Evolutionary conservation across 306 rosid genomes (phyloP), one percentile per base, ranked within the genome.

Genomic region (Sindora glabra): DNA sequence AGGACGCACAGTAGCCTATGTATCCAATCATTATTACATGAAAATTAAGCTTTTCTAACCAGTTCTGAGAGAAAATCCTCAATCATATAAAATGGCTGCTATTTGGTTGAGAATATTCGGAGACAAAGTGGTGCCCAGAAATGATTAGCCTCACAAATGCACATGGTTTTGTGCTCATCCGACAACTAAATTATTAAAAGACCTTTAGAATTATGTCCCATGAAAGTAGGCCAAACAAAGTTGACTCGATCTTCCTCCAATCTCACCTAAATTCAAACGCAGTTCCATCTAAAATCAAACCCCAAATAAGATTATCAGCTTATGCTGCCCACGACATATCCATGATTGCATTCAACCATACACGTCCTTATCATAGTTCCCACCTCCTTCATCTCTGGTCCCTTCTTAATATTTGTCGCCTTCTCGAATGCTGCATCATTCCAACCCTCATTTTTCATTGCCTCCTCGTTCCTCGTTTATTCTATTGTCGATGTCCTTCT

Each of bases 311-410:
- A 73, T 71, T 71, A 69, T 67, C 27, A 30, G n/a, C 50, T 69
- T 17, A 60, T 74, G 82, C 70, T 48, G 37, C 69, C 70, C 91
- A 79, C 83, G 86, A 78, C 74, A 77, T 56, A 69, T 74, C 71
- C 39, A 74, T 75, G 69, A 79, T 84, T 73, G 67, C 74, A 75
- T 39, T 74, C 78, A 79, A 65, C 87, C 87, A 82, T 68, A 80
- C 74, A 84, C 74, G 89, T 82, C 80, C 78, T 77, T 73, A 12
- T 82, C 89, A 71, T 24, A 37, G 11, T 62, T 71, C 71, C 75
- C 58, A 64, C 68, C 52, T 64, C 67, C 47, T 45, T 50, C 60
- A 51, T 64, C 77, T n/a, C n/a, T n/a, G n/a, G 38, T 42, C 47
- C 64, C 59, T 60, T 65, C 48, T 51, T 64, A 19, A 63, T 3